phyloP scores from a whole-genome alignment of 768 basidiomycete species.

The Neoboletus magnificus region DNA sequence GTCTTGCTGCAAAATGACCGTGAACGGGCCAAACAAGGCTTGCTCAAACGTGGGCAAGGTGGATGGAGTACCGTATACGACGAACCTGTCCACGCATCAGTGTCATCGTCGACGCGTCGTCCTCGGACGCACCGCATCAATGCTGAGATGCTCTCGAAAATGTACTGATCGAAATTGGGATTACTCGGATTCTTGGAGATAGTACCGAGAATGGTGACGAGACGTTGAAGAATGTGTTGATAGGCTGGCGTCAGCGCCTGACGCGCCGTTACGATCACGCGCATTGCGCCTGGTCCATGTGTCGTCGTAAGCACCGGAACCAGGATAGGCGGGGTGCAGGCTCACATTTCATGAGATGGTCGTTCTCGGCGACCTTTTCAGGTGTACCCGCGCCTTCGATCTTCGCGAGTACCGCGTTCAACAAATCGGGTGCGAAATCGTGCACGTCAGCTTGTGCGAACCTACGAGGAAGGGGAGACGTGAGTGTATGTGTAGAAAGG shows the following conservation, averaged over 20 bases:
- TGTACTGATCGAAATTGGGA: conserved; percentile 95
- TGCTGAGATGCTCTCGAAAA: conserved; percentile 95
- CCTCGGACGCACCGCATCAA: conserved; percentile 66
- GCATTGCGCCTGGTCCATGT: conserved; percentile 74
- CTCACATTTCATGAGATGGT: conserved; percentile 96
- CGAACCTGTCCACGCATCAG: conserved; percentile 52
- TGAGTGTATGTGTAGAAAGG: neutral
- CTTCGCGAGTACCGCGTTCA: conserved; percentile 70
- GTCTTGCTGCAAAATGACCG: conserved; percentile 84
- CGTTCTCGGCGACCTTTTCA: conserved; percentile 95
- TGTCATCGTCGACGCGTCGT: neutral
- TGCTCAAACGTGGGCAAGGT: conserved; percentile 75
- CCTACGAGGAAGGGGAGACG: conserved; percentile 37
- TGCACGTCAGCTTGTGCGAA: conserved; percentile 87
- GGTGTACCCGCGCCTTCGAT: conserved; percentile 78
- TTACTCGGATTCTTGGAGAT: conserved; percentile 97
- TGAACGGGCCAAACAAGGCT: conserved; percentile 83
- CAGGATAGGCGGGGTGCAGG: neutral
- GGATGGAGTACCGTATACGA: conserved; percentile 65
- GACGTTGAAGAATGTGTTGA: conserved; percentile 60
- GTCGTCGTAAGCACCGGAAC: neutral
- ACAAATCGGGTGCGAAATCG: conserved; percentile 71
- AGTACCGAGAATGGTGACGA: conserved; percentile 80
- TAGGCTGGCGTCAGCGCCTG: conserved; percentile 70
- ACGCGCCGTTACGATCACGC: conserved; percentile 86